Evolutionary conservation across 192 early-diverging fungal genomes (phyloP).

Genomic region (Umbelopsis isabellina): DNA sequence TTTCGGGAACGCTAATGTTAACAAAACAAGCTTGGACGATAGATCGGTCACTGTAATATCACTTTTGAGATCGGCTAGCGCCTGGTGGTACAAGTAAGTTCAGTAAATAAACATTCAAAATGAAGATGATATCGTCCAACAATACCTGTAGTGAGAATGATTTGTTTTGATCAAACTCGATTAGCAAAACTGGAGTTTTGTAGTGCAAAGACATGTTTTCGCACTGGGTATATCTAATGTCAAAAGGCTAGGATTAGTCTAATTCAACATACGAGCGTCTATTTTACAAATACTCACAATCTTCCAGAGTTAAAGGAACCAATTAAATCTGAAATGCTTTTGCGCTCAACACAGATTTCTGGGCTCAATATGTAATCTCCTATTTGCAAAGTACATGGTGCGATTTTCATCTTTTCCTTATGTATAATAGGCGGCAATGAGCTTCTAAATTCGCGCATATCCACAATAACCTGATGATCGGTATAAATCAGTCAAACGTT

Average conservation of each 20-base stretch:
- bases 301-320: slow-evolving; percentile 81
- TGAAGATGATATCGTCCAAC: neutral
- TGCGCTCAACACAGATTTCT: slow-evolving; percentile 88
- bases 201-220: slow-evolving; percentile 90
- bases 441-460: slow-evolving; percentile 91
- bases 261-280: neutral
- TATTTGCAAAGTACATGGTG: slow-evolving; percentile 85
- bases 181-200: slow-evolving; percentile 74
- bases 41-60: slow-evolving; percentile 65
- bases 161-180: slow-evolving; percentile 90
- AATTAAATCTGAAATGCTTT: slow-evolving; percentile 88
- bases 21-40: slow-evolving; percentile 74
- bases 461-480: slow-evolving; percentile 70
- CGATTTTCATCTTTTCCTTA: slow-evolving; percentile 70
- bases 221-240: slow-evolving; percentile 77
- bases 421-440: slow-evolving; percentile 89
- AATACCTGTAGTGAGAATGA: slow-evolving; percentile 76
- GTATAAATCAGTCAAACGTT: neutral
- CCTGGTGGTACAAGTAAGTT: slow-evolving; percentile 27
- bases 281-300: slow-evolving; percentile 56
- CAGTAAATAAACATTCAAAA: neutral
- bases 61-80: slow-evolving; percentile 45
- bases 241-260: neutral
- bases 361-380: slow-evolving; percentile 94
- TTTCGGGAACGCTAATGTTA: slow-evolving; percentile 84